Conservation (phyloP, 371 early-diverging fungal genomes). For the Zopfochytrium polystomum region DNA sequence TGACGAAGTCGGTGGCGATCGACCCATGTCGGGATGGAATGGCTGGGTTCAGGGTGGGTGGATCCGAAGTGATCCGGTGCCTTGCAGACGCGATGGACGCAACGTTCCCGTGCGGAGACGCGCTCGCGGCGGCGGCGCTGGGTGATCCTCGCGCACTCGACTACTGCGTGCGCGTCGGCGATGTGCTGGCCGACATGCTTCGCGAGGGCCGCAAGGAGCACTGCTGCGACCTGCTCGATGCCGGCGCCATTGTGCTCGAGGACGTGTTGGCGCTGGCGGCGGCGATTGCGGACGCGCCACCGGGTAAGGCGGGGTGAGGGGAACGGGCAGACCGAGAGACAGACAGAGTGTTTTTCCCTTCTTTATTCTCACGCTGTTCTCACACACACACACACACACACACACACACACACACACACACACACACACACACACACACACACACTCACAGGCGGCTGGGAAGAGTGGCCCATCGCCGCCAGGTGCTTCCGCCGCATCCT, state of each 20-base stretch:
- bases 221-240: conserved; percentile 28
- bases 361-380: too few species aligned
- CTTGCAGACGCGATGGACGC: conserved; percentile 24
- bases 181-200: conserved; percentile 14
- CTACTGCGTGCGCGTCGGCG: conserved; percentile 16
- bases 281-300: conserved; percentile 24
- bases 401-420: too few species aligned
- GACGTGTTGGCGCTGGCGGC: conserved; percentile 17
- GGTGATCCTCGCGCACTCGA: conserved; percentile 21
- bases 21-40: conserved; percentile 22
- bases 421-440: too few species aligned
- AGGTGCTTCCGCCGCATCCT: conserved; percentile 30
- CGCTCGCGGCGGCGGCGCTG: conserved; percentile 20
- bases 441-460: conserved; percentile 35
- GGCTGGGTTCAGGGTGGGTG: conserved; percentile 23
- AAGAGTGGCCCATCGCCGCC: conserved; percentile 32
- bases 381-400: too few species aligned
- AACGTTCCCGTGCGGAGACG: conserved; percentile 8
- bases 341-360: too few species aligned
- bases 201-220: conserved; percentile 25
- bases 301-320: conserved; percentile 14
- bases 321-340: too few species aligned
- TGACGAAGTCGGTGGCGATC: too few species aligned
- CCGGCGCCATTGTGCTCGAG: conserved; percentile 26
- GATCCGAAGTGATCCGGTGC: conserved; percentile 14